phyloP scores from a whole-genome alignment of 108 stramenopile species.

The Chaetoceros muelleri region DNA sequence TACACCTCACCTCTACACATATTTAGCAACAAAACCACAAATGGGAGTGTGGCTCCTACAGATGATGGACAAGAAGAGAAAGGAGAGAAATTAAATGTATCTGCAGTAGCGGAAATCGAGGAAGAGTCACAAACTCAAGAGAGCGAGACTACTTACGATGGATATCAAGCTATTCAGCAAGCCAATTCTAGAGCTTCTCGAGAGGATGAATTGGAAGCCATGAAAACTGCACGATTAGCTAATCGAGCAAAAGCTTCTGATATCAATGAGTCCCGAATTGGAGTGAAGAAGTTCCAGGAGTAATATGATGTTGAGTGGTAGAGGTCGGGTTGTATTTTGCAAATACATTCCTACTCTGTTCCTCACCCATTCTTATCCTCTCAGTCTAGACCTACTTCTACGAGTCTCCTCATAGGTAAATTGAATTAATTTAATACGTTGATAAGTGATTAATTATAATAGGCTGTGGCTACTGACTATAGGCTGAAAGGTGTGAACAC shows the following conservation, averaged over 20 bases:
- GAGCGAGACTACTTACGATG: conserved; percentile 62
- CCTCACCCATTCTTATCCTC: too few species aligned
- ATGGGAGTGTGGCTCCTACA: not conserved
- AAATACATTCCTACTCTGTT: too few species aligned
- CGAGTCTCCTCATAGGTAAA: too few species aligned
- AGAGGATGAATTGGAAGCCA: conserved; percentile 50
- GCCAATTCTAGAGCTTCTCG: conserved; percentile 40
- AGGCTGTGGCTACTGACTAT: too few species aligned
- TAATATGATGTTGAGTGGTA: too few species aligned
- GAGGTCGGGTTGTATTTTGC: too few species aligned
- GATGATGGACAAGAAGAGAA: not conserved
- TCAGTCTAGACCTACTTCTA: too few species aligned
- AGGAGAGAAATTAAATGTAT: not conserved
- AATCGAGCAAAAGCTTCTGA: conserved; percentile 36
- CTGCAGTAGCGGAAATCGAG: not conserved
- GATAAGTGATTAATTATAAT: too few species aligned
- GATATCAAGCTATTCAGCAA: conserved; percentile 54
- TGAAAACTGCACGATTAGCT: conserved; percentile 44
- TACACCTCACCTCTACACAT: conserved; percentile 64
- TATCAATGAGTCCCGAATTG: conserved; percentile 24
- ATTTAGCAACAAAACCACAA: conserved; percentile 13
- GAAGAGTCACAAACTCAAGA: conserved; percentile 3
- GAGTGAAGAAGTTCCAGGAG: not conserved
- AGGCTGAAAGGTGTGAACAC: too few species aligned
- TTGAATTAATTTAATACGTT: too few species aligned